Percentiles rank a stretch among this genome's conserved stretches.
These are phyloP conservation scores for Corylus avellana DNA, from an alignment of 306 rosid species.

Conservation along the genomic window DNA sequence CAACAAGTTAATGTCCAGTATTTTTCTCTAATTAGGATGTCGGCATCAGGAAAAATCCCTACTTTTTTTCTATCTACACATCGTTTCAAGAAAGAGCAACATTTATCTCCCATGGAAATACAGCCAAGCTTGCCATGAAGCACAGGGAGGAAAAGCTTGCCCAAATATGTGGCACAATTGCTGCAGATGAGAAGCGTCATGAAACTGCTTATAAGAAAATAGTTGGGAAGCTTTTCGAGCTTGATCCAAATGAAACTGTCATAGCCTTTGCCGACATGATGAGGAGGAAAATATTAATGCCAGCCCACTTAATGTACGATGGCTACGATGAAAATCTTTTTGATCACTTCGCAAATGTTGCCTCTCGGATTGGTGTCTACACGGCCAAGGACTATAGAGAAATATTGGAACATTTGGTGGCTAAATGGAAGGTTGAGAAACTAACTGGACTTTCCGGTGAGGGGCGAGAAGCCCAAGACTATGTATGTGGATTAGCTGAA, in stretches of 20 bases:
- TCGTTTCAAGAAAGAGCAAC: constrained; percentile 77
- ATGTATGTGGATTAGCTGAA: constrained; percentile 64
- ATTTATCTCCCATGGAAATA: too few relatives aligned
- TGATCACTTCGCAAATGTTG: constrained; percentile 62
- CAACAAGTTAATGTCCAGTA: not conserved
- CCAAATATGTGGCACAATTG: too few relatives aligned
- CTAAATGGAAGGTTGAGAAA: constrained; percentile 68
- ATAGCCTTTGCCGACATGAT: constrained; percentile 78
- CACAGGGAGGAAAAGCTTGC: too few relatives aligned
- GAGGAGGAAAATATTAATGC: constrained; percentile 88
- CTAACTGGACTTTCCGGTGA: constrained; percentile 70
- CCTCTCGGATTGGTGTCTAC: constrained; percentile 79
- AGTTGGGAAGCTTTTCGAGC: too few relatives aligned
- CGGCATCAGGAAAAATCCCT: constrained; percentile 68
- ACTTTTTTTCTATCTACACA: constrained; percentile 79
- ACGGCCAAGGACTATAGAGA: constrained; percentile 83
- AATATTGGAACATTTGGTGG: constrained; percentile 73
- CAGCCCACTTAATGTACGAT: constrained; percentile 85
- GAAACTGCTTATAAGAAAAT: too few relatives aligned
- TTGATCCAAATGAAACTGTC: constrained; percentile 71
- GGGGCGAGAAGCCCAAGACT: constrained; percentile 82
- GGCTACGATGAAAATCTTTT: constrained; percentile 68
- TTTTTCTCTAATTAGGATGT: constrained; percentile 49
- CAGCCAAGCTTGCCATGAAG: too few relatives aligned
- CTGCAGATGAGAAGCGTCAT: too few relatives aligned